These are phyloP conservation scores for Gymnopilus junonius DNA, from an alignment of 768 basidiomycete genomes.

Conservation along the genomic window DNA sequence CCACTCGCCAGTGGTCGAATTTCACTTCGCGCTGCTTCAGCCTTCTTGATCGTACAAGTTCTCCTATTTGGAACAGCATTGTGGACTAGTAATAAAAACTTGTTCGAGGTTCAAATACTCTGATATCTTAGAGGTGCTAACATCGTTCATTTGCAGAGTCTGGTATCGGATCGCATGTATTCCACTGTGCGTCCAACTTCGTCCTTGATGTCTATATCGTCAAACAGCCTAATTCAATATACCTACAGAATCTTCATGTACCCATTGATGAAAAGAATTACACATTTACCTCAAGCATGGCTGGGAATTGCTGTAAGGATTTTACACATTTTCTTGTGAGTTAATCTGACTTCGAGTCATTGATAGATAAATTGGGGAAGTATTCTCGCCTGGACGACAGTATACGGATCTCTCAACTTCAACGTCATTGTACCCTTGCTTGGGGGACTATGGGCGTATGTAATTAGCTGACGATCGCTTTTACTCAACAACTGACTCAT, in stretches of 20 bases:
- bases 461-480: neutral
- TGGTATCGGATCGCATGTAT: neutral
- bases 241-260: constrained; percentile 2
- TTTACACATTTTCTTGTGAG: neutral
- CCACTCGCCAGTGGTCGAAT: constrained; percentile 2
- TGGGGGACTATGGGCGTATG: constrained; percentile 2
- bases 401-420: neutral
- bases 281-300: constrained; percentile 1
- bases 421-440: neutral
- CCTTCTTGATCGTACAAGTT: neutral
- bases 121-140: neutral
- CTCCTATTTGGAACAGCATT: neutral
- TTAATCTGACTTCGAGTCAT: neutral
- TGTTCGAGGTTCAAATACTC: too few relatives aligned
- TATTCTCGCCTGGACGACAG: neutral
- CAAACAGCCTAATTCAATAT: neutral
- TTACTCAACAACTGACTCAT: neutral
- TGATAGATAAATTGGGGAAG: constrained; percentile 6
- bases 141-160: neutral
- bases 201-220: neutral
- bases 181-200: neutral
- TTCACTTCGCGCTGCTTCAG: neutral
- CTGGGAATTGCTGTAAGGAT: neutral
- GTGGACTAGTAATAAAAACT: neutral
- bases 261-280: constrained; percentile 1